Evolutionary conservation across 345 rosid species (phyloP).

Genomic region (Gossypium stocksii): DNA sequence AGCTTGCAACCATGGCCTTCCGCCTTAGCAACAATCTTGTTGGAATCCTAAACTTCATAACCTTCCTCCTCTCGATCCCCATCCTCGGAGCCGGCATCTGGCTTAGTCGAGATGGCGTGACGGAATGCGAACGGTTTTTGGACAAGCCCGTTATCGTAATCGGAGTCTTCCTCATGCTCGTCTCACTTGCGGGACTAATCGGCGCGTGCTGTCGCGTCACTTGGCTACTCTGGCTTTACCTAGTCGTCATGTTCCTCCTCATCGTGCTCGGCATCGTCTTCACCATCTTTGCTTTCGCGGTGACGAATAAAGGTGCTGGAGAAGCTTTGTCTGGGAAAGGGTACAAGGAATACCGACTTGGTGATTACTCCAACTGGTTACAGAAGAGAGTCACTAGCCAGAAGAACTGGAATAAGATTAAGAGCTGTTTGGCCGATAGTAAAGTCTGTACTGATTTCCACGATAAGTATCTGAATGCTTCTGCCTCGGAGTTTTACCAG

Average conservation of each 20-base stretch:
- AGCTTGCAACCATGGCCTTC: conserved; percentile 12
- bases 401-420: conserved; percentile 66
- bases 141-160: conserved; percentile 64
- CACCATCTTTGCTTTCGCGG: conserved; percentile 74
- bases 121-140: conserved; percentile 75
- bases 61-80: conserved; percentile 73
- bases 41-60: conserved; percentile 72
- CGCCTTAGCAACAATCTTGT: conserved; percentile 69
- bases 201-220: conserved; percentile 7
- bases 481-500: conserved; percentile 23
- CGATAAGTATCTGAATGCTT: conserved; percentile 12
- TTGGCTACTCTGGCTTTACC: not conserved
- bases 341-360: conserved; percentile 74
- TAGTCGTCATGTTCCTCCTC: conserved; percentile 64
- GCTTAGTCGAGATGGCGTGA: conserved; percentile 51
- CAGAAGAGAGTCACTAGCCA: conserved; percentile 48
- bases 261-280: conserved; percentile 57
- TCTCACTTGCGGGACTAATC: conserved; percentile 66
- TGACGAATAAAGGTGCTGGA: conserved; percentile 85
- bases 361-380: conserved; percentile 65
- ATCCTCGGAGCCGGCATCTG: conserved; percentile 69
- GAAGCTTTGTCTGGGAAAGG: conserved; percentile 47
- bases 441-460: conserved; percentile 41
- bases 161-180: conserved; percentile 70
- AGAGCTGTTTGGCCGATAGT: conserved; percentile 55